These are phyloP conservation scores for Teratosphaeria pseudoeucalypti DNA, from an alignment of 2,329 filamentous ascomycete species.

Conservation along the genomic window DNA sequence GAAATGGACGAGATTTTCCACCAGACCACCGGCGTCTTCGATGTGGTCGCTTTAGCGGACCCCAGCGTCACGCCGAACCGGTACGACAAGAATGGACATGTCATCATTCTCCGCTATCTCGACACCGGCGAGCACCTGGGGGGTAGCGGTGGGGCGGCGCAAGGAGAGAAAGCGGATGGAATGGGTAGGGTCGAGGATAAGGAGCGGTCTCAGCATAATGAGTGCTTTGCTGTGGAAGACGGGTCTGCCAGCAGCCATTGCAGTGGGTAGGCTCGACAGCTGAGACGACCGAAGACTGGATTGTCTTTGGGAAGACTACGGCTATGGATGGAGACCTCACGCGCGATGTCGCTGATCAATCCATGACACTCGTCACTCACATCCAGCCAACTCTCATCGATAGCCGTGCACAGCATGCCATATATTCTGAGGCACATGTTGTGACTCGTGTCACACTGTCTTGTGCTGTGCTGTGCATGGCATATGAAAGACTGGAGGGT, in stretches of 20 bases:
- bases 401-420: neutral
- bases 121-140: conserved; percentile 17
- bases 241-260: neutral
- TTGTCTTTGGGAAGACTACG: neutral
- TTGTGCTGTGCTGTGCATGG: no score
- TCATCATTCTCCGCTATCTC: conserved; percentile 38
- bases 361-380: neutral
- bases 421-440: no score
- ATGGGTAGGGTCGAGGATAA: neutral
- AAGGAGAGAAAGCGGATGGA: neutral
- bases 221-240: neutral
- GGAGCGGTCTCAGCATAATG: neutral
- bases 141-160: neutral
- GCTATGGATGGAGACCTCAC: no score
- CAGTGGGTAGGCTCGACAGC: neutral
- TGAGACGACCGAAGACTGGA: neutral
- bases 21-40: conserved; percentile 29
- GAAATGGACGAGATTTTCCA: conserved; percentile 58
- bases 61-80: conserved; percentile 42
- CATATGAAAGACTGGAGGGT: no score
- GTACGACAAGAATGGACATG: conserved; percentile 49
- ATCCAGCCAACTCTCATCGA: neutral
- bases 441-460: no score
- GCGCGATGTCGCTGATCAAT: neutral
- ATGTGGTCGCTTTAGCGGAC: conserved; percentile 40